Conservation (phyloP, 2,329 filamentous ascomycete genomes). For the Aspergillus spinulosporus region DNA sequence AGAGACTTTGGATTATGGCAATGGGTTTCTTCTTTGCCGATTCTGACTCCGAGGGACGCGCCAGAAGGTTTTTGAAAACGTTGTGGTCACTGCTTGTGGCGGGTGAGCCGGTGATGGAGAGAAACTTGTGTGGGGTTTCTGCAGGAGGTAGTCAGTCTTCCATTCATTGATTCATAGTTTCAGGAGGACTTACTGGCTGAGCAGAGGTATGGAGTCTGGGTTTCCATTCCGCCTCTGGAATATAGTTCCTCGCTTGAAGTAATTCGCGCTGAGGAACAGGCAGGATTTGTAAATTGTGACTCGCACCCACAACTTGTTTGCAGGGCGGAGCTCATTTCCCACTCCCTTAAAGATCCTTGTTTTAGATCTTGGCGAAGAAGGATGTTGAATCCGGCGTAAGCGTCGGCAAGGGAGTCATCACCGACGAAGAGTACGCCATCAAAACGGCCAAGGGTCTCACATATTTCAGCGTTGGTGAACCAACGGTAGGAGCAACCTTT, state of each 20-base stretch:
- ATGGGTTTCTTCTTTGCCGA: conserved; percentile 39
- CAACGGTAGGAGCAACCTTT: conserved; percentile 46
- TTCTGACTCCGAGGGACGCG: conserved; percentile 23
- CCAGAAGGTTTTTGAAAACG: conserved; percentile 34
- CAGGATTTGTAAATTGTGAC: conserved; percentile 40
- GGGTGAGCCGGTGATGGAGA: conserved; percentile 35
- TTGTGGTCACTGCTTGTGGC: conserved; percentile 28
- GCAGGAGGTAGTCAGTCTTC: conserved; percentile 12
- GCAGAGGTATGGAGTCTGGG: conserved; percentile 23
- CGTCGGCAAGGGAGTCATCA: conserved; percentile 40
- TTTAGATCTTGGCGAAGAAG: conserved; percentile 45
- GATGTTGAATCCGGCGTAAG: conserved; percentile 50
- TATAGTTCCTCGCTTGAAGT: conserved; percentile 30
- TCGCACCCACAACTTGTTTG: conserved; percentile 41
- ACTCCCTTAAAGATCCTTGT: conserved; percentile 42
- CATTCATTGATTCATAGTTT: neutral
- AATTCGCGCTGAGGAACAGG: conserved; percentile 32
- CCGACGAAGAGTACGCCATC: conserved; percentile 46
- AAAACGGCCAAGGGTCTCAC: conserved; percentile 48
- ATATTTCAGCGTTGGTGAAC: conserved; percentile 45
- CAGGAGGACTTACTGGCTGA: conserved; percentile 21
- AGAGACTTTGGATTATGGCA: conserved; percentile 43
- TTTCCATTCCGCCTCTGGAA: conserved; percentile 7
- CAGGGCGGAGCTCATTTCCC: conserved; percentile 38
- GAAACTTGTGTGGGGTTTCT: conserved; percentile 41